These are phyloP conservation scores for Hypomontagnella submonticulosa DNA, from an alignment of 495 filamentous ascomycete species.

Conservation along the genomic window DNA sequence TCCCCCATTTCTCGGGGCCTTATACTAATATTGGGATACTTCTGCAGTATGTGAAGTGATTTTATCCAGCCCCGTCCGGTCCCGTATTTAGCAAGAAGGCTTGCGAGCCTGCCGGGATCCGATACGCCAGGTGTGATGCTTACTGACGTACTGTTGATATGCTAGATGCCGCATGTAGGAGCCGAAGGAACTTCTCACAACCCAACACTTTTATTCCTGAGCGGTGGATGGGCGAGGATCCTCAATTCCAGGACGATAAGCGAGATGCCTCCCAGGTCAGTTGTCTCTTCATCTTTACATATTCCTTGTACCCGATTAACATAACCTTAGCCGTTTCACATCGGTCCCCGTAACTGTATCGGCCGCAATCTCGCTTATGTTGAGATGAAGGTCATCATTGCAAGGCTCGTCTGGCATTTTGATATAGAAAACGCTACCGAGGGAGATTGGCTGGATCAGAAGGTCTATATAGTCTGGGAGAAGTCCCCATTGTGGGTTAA, in stretches of 20 bases:
- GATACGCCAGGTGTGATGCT: too few species aligned
- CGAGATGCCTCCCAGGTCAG: conserved; percentile 51
- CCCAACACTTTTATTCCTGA: conserved; percentile 61
- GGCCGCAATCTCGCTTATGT: conserved; percentile 59
- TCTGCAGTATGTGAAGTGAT: too few species aligned
- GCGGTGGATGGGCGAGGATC: conserved; percentile 57
- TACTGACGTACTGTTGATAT: too few species aligned
- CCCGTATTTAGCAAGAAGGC: too few species aligned
- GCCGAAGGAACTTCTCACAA: conserved; percentile 45
- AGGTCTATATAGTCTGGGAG: conserved; percentile 42
- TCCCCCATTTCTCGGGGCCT: too few species aligned
- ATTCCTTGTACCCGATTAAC: too few species aligned
- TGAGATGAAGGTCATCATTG: conserved; percentile 60
- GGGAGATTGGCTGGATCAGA: conserved; percentile 43
- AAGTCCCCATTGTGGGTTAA: conserved; percentile 38
- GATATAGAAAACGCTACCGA: conserved; percentile 51
- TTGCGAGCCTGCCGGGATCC: too few species aligned
- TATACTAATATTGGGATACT: too few species aligned
- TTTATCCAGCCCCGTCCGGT: too few species aligned
- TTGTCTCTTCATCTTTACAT: too few species aligned
- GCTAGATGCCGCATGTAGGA: conserved; percentile 32
- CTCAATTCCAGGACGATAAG: conserved; percentile 59
- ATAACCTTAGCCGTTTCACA: conserved; percentile 58
- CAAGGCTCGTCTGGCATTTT: conserved; percentile 60
- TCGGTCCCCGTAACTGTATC: conserved; percentile 66